These are phyloP conservation scores for Populus simonii DNA, from an alignment of 345 rosid species.

Conservation along the genomic window DNA sequence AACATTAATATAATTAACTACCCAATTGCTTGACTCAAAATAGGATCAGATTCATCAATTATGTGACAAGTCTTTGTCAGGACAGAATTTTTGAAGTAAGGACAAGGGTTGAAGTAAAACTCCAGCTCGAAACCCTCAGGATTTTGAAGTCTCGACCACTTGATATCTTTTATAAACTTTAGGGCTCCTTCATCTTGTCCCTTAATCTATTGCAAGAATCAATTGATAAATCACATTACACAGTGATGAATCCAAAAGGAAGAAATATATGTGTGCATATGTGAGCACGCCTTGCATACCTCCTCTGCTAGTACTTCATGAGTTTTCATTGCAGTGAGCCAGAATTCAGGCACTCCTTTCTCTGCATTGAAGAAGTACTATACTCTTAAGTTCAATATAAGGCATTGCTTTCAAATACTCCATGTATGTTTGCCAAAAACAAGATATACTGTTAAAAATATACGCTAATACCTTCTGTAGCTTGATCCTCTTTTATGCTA, in stretches of 20 bases:
- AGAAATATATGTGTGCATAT: background rate
- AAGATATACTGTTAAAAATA: no score
- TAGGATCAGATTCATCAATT: slow-evolving; percentile 29
- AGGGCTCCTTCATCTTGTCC: slow-evolving; percentile 36
- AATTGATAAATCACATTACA: background rate
- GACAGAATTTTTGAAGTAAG: slow-evolving; percentile 29
- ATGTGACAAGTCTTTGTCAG: slow-evolving; percentile 27
- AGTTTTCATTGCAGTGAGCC: slow-evolving; percentile 24
- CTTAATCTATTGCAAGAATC: slow-evolving; percentile 17
- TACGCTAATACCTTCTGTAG: background rate
- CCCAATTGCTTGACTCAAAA: slow-evolving; percentile 27
- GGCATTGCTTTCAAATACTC: background rate
- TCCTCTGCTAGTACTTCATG: slow-evolving; percentile 24
- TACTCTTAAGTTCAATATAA: background rate
- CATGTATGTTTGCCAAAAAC: no score
- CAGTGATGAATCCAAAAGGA: background rate
- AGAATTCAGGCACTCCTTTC: slow-evolving; percentile 25
- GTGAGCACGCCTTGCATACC: slow-evolving; percentile 1
- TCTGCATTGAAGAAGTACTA: slow-evolving; percentile 7
- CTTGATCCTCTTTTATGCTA: slow-evolving; percentile 6
- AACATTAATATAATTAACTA: background rate
- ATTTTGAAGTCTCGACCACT: slow-evolving; percentile 21
- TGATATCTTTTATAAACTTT: slow-evolving; percentile 27
- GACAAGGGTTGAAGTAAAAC: slow-evolving; percentile 31
- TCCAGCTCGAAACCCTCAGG: slow-evolving; percentile 35